phyloP scores from a whole-genome alignment of 805 yeast genomes.

The Cyberlindnera misumaiensis region DNA sequence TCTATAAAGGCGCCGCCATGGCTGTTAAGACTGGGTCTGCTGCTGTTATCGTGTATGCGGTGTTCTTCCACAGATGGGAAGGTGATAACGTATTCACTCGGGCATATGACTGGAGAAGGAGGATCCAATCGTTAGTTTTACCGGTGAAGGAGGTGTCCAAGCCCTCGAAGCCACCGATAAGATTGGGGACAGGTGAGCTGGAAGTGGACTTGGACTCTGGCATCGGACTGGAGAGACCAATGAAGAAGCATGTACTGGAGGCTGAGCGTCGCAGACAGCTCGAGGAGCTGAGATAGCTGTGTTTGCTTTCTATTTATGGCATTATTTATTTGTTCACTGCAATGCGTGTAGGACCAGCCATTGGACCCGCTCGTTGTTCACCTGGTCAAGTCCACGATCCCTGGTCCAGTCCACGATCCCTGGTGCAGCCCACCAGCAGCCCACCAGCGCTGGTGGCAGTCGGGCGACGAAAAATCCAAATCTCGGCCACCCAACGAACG shows the following conservation, averaged over 20 bases:
- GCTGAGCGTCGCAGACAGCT: constrained; percentile 67
- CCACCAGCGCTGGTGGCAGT: no score
- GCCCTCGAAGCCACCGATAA: constrained; percentile 26
- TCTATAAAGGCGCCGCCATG: constrained; percentile 54
- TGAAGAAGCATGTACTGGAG: constrained; percentile 63
- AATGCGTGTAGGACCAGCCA: no score
- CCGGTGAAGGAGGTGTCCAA: constrained; percentile 52
- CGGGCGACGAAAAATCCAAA: no score
- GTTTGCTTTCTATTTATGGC: not conserved
- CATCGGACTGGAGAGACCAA: constrained; percentile 57
- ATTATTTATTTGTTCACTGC: not conserved
- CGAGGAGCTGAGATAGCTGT: constrained; percentile 43
- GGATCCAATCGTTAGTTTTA: constrained; percentile 44
- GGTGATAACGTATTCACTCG: constrained; percentile 67
- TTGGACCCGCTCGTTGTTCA: no score
- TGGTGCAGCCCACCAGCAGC: no score
- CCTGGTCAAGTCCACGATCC: no score
- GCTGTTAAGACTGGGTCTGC: constrained; percentile 46
- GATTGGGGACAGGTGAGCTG: constrained; percentile 24
- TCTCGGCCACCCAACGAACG: no score
- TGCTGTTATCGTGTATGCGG: constrained; percentile 47
- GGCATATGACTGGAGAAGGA: constrained; percentile 56
- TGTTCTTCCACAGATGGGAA: constrained; percentile 79
- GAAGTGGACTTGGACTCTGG: constrained; percentile 28
- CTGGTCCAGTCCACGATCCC: no score